phyloP scores from a whole-genome alignment of 2,329 filamentous ascomycete genomes.

The Xylariomycetidae sp. region DNA sequence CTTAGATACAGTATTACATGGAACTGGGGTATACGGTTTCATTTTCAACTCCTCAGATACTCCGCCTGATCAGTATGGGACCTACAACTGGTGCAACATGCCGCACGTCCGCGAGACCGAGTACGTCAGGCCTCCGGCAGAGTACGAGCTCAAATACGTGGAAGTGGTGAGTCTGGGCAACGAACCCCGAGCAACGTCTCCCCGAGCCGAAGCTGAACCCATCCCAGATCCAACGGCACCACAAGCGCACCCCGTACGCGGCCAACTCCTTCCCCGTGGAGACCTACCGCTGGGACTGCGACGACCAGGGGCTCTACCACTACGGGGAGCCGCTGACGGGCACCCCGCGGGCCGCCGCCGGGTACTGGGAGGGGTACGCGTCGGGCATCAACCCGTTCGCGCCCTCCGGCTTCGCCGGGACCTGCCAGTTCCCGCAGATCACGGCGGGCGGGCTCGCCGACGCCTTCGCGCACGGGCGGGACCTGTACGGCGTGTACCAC shows the following conservation, averaged over 20 bases:
- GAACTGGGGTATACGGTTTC: slow-evolving; percentile 63
- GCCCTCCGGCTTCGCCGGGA: slow-evolving; percentile 61
- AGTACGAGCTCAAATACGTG: slow-evolving; percentile 67
- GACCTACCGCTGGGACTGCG: slow-evolving; percentile 65
- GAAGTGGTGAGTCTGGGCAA: slow-evolving; percentile 53
- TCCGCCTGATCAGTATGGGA: slow-evolving; percentile 50
- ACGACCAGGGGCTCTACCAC: slow-evolving; percentile 63
- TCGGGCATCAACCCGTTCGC: slow-evolving; percentile 61
- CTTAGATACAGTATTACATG: slow-evolving; percentile 48
- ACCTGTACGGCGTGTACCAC: slow-evolving; percentile 71
- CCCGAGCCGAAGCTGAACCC: not conserved
- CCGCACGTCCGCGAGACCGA: slow-evolving; percentile 66
- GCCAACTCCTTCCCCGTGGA: slow-evolving; percentile 72
- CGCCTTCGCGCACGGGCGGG: slow-evolving; percentile 68
- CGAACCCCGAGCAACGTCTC: not conserved
- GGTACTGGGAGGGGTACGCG: slow-evolving; percentile 61
- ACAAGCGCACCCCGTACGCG: slow-evolving; percentile 78
- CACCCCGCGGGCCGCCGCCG: slow-evolving; percentile 31
- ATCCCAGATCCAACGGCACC: slow-evolving; percentile 67
- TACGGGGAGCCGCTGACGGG: slow-evolving; percentile 39
- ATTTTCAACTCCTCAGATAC: slow-evolving; percentile 62
- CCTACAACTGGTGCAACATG: slow-evolving; percentile 85
- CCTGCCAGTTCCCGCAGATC: slow-evolving; percentile 78
- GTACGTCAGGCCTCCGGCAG: slow-evolving; percentile 48
- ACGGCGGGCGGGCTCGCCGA: slow-evolving; percentile 66